Conservation (phyloP, 148 eudicot genomes). For the Rhododendron henanense region DNA sequence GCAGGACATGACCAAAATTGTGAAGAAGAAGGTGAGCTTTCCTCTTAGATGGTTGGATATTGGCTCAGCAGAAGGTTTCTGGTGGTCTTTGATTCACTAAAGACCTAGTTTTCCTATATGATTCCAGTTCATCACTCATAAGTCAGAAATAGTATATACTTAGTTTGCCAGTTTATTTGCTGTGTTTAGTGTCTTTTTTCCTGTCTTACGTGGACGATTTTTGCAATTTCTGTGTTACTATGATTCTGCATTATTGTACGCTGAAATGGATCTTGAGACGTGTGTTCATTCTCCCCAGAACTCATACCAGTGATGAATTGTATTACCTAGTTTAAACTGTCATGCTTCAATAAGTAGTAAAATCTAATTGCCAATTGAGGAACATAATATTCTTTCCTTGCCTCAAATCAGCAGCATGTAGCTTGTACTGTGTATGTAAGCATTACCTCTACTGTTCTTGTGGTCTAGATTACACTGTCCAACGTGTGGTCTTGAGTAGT, state of each 20-base stretch:
- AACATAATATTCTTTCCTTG: not conserved
- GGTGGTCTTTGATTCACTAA: not conserved
- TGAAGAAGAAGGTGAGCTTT: constrained; percentile 68
- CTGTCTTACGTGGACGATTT: not conserved
- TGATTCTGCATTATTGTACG: not conserved
- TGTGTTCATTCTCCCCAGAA: not conserved
- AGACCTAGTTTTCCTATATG: not conserved
- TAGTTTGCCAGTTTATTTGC: not conserved
- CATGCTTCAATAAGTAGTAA: not conserved
- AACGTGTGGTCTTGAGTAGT: not conserved
- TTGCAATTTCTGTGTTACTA: not conserved
- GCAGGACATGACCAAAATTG: constrained; percentile 87
- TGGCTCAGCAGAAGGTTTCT: not conserved
- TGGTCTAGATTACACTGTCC: not conserved
- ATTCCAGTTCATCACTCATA: not conserved
- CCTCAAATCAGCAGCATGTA: not conserved
- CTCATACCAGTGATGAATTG: not conserved
- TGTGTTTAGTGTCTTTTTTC: not conserved
- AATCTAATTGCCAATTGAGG: not conserved
- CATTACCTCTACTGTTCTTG: not conserved
- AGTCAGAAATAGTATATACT: not conserved
- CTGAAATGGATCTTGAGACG: not conserved
- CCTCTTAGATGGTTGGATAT: not conserved
- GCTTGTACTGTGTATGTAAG: not conserved
- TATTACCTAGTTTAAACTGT: not conserved